These are phyloP conservation scores for Bolboschoenoplectus hybrid DNA, from an alignment of 202 grass and related monocot species.

Conservation along the genomic window DNA sequence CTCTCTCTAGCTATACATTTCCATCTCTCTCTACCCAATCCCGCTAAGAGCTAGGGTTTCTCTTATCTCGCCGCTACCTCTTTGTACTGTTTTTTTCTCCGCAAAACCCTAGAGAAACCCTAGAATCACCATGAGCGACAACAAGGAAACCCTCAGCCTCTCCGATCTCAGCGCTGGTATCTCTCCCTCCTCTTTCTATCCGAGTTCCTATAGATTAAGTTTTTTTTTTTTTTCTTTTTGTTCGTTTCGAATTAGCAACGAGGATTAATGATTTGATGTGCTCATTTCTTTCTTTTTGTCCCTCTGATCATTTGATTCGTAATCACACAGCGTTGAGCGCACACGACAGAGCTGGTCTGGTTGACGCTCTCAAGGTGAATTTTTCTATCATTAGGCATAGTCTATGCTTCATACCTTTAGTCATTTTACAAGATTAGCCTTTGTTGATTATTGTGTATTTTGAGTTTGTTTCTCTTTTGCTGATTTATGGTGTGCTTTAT, in stretches of 20 bases:
- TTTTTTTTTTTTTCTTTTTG: neutral
- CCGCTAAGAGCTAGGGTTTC: constrained; percentile 37
- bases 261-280: neutral
- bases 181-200: constrained; percentile 37
- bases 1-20: neutral
- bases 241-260: constrained; percentile 24
- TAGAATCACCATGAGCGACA: constrained; percentile 64
- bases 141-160: constrained; percentile 63
- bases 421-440: neutral
- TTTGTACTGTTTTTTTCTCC: neutral
- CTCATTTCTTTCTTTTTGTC: neutral
- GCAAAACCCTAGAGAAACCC: constrained; percentile 39
- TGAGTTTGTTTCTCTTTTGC: neutral
- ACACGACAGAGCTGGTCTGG: constrained; percentile 81
- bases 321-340: constrained; percentile 67
- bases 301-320: constrained; percentile 5
- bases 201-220: neutral
- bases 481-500: constrained; percentile 28
- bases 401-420: neutral
- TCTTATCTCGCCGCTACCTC: constrained; percentile 43
- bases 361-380: constrained; percentile 87
- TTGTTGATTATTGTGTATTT: neutral
- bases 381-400: constrained; percentile 23
- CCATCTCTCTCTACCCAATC: constrained; percentile 28
- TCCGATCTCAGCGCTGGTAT: constrained; percentile 64